phyloP scores from a whole-genome alignment of 202 grass and related monocot genomes.

The Schoenoplectus tabernaemontani region DNA sequence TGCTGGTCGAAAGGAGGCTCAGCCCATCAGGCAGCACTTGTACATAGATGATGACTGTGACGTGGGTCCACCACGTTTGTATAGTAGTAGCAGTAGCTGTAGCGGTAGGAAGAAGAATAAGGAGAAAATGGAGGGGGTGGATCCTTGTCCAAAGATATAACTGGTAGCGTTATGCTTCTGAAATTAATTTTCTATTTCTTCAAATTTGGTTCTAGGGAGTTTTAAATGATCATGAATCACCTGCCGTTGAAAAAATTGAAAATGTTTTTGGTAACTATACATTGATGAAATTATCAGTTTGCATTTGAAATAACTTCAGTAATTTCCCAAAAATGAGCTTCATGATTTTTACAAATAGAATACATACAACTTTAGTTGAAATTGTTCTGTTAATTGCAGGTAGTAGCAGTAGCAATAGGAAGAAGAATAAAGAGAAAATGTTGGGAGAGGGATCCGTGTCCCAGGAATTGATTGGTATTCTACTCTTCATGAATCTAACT shows the following conservation, averaged over 20 bases:
- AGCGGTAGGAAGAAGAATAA: conserved; percentile 18
- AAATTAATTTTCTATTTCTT: background rate
- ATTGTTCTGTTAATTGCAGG: conserved; percentile 8
- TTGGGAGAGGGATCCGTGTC: conserved; percentile 7
- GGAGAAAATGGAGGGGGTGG: conserved; percentile 16
- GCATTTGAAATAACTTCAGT: background rate
- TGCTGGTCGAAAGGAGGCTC: no score
- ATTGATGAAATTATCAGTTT: background rate
- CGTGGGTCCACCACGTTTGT: conserved; percentile 35
- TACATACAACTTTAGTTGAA: background rate
- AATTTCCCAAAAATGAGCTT: background rate
- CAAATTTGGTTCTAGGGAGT: no score
- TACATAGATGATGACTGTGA: conserved; percentile 21
- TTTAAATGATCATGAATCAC: background rate
- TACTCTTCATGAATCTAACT: background rate
- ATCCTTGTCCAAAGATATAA: conserved; percentile 9
- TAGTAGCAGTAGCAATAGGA: conserved; percentile 35
- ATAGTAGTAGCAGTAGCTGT: conserved; percentile 63
- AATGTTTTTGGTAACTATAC: background rate
- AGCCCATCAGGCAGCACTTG: background rate
- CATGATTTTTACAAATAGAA: background rate
- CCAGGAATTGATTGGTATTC: conserved; percentile 23
- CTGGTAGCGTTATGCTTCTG: background rate
- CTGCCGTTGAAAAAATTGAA: background rate
- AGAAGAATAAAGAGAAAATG: conserved; percentile 19